Percentiles rank a stretch among this genome's conserved stretches.
phyloP scores from a whole-genome alignment of 2,329 filamentous ascomycete genomes.

The Pseudogymnoascus sp. region DNA sequence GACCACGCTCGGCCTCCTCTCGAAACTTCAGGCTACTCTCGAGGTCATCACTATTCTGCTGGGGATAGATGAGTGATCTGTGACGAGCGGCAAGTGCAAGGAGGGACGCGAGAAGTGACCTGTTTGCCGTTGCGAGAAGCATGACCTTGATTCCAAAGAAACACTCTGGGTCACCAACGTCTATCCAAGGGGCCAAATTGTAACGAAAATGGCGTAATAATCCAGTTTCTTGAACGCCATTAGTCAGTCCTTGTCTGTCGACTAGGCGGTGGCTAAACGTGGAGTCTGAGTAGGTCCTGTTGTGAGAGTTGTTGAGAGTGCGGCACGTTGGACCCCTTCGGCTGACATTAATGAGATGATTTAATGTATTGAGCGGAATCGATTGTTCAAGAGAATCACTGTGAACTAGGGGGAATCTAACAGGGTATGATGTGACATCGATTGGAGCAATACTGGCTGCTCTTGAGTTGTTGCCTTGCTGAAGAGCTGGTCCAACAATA shows the following conservation, averaged over 20 bases:
- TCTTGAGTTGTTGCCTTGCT: background rate
- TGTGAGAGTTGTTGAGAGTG: constrained; percentile 19
- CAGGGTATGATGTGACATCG: background rate
- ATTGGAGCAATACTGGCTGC: background rate
- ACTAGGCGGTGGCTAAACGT: constrained; percentile 19
- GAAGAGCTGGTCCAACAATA: background rate
- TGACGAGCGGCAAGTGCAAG: background rate
- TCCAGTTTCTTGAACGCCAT: background rate
- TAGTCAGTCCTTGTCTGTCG: background rate
- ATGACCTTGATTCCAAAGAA: constrained; percentile 6
- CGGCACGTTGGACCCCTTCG: background rate
- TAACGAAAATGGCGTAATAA: constrained; percentile 9
- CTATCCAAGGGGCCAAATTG: constrained; percentile 11
- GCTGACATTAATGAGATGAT: background rate
- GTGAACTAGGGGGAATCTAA: background rate
- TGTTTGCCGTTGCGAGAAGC: background rate
- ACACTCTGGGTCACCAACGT: constrained; percentile 5
- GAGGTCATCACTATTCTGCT: background rate
- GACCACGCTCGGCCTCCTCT: background rate
- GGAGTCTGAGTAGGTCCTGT: constrained; percentile 19
- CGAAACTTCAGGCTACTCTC: background rate
- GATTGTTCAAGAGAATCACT: background rate
- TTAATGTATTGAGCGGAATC: background rate
- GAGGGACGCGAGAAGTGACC: background rate
- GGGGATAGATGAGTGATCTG: background rate